Base-by-base conservation (phyloP, 495 filamentous ascomycete species). In the Choiromyces venosus region DNA sequence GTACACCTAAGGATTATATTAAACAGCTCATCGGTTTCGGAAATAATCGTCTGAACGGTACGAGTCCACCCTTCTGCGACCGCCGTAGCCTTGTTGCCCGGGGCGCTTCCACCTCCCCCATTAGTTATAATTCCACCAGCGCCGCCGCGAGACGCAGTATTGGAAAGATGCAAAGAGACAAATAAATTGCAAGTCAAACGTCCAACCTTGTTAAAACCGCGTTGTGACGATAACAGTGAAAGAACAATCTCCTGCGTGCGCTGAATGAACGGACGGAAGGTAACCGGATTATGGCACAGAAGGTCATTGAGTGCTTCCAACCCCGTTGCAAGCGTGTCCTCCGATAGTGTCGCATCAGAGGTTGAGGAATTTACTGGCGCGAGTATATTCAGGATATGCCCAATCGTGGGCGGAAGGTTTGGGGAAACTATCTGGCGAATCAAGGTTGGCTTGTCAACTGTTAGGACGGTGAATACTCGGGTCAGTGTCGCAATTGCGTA, bases 371-470 rank as follows among this genome's bases (percentile, higher is more conserved):
- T 40, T 2, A 66, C 66, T 6, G 56, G 44, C 36, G 18, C 25
- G 64, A 67, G 70, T 36, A 79, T 66, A 8, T 70, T 76, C 35
- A 81, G 40, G 42, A 79, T 65, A 37, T 69, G 61, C n/a, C 67
- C 69, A 65, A 81, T 73, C 18, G 78, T 69, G 12, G 71, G 40
- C 0, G 79, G 76, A 25, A 81, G 73, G 29, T 81, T 81, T 0
- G 80, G 80, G 19, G 71, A 73, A 19, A 81, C 79, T 37, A 81
- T 70, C 66, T 81, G 79, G 25, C 80, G 71, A 21, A 76, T 71
- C 1, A 81, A 42, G 37, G 76, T 68, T 25, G 80, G 80, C n/a
- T 75, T 78, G 18, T 70, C 56, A 21, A 64, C 21, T 4, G 80
- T 81, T 33, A 81, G 56, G 12, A 14, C 66, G 10, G 74, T 79